Evolutionary conservation across 83 land plant genomes (phyloP).

Genomic region (Picea mariana): DNA sequence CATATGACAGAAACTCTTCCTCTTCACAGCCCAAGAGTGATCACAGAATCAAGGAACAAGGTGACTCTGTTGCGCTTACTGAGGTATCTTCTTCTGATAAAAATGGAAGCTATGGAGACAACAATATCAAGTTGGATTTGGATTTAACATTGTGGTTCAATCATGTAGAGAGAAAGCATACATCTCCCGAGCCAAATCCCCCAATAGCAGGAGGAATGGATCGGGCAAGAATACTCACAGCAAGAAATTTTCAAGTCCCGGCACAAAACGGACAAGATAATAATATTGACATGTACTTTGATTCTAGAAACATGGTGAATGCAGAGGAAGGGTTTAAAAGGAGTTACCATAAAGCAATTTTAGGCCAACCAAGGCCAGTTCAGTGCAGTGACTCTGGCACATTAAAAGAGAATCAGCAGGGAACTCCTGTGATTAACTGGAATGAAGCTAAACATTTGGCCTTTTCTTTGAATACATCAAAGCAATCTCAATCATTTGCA

Average conservation of each 20-base stretch:
- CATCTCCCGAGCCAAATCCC: not conserved
- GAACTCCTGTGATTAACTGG: not conserved
- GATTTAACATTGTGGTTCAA: slow-evolving; percentile 9
- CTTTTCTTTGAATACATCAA: not conserved
- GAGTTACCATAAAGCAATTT: slow-evolving; percentile 9
- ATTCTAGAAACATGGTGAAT: not conserved
- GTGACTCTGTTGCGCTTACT: not conserved
- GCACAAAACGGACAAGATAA: no score
- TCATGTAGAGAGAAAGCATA: slow-evolving; percentile 3
- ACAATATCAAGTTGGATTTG: slow-evolving; percentile 5
- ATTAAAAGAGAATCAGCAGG: not conserved
- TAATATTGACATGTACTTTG: not conserved
- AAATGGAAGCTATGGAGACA: not conserved
- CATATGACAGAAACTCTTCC: not conserved
- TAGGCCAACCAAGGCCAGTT: slow-evolving; percentile 1
- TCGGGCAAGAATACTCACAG: not conserved
- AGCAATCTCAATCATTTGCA: not conserved
- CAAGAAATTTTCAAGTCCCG: not conserved
- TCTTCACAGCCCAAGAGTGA: not conserved
- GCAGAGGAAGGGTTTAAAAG: slow-evolving; percentile 10
- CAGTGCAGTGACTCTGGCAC: not conserved
- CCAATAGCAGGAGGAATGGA: not conserved
- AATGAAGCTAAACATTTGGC: not conserved
- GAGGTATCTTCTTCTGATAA: slow-evolving; percentile 15
- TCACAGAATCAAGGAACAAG: not conserved